phyloP scores from a whole-genome alignment of 129 eudicot genomes.

The Arctium lappa region DNA sequence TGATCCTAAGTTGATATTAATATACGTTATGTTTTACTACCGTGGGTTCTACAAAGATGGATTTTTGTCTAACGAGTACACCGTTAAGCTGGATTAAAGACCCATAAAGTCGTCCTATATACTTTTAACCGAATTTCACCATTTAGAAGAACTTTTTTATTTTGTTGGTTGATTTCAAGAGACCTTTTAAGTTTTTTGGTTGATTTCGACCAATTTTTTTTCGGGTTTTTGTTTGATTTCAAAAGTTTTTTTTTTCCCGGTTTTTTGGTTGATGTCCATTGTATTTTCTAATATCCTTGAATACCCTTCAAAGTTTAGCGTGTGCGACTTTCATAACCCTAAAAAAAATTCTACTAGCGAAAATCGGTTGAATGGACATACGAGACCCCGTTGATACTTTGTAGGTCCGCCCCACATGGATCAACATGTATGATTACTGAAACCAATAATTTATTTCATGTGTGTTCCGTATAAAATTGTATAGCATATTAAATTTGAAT shows the following conservation, averaged over 20 bases:
- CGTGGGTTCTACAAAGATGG: not conserved
- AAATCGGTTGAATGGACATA: not conserved
- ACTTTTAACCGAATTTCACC: too few relatives aligned
- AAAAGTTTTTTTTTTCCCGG: too few relatives aligned
- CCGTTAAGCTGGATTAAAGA: too few relatives aligned
- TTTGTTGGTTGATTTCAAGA: not conserved
- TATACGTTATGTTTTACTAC: not conserved
- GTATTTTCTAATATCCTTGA: too few relatives aligned
- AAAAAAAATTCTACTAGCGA: not conserved
- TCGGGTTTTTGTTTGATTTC: not conserved
- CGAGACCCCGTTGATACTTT: not conserved
- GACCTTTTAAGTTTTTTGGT: not conserved
- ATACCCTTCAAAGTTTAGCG: not conserved
- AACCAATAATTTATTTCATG: not conserved
- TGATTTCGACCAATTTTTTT: not conserved
- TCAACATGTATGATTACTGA: not conserved
- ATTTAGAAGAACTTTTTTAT: too few relatives aligned
- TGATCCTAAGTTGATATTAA: conserved; percentile 8
- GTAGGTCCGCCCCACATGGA: not conserved
- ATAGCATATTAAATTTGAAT: not conserved
- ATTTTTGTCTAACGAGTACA: too few relatives aligned
- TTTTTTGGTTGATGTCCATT: not conserved
- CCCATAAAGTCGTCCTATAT: too few relatives aligned
- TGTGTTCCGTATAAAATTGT: not conserved
- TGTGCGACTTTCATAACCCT: too few relatives aligned